Percentiles rank a stretch among this genome's conserved stretches.
phyloP scores from a whole-genome alignment of 257 asterid genomes.

The Rhazya stricta region DNA sequence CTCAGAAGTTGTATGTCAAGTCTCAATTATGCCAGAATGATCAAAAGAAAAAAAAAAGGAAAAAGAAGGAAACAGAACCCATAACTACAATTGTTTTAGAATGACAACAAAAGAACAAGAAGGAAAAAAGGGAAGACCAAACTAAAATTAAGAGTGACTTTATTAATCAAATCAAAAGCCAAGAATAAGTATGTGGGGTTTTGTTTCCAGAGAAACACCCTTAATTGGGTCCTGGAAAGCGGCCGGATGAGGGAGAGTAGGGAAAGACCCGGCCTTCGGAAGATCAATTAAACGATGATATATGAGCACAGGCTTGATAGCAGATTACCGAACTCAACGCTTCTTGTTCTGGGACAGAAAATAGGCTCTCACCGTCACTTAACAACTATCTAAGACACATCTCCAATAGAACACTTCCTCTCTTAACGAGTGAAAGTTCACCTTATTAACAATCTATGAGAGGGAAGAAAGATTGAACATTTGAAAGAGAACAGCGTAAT shows the following conservation, averaged over 20 bases:
- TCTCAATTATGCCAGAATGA: not conserved
- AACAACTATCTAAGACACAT: too few relatives aligned
- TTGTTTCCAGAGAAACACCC: not conserved
- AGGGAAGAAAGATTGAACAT: not conserved
- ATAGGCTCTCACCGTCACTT: not conserved
- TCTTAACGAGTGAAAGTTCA: not conserved
- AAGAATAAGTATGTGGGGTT: not conserved
- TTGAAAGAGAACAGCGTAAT: not conserved
- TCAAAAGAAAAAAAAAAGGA: not conserved
- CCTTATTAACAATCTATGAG: not conserved
- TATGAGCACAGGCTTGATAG: not conserved
- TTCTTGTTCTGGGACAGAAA: not conserved
- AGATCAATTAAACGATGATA: not conserved
- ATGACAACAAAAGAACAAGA: not conserved
- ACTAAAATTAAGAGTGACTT: not conserved
- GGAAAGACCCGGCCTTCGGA: too few relatives aligned
- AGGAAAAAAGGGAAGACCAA: not conserved
- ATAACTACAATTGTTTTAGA: too few relatives aligned
- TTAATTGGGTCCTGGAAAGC: not conserved
- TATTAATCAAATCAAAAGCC: constrained; percentile 4
- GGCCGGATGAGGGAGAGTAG: too few relatives aligned
- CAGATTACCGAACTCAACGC: not conserved
- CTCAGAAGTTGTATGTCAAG: not conserved
- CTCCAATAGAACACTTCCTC: not conserved
- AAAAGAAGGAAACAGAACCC: not conserved